phyloP scores from a whole-genome alignment of 345 rosid species.

The Aegle marmelos region DNA sequence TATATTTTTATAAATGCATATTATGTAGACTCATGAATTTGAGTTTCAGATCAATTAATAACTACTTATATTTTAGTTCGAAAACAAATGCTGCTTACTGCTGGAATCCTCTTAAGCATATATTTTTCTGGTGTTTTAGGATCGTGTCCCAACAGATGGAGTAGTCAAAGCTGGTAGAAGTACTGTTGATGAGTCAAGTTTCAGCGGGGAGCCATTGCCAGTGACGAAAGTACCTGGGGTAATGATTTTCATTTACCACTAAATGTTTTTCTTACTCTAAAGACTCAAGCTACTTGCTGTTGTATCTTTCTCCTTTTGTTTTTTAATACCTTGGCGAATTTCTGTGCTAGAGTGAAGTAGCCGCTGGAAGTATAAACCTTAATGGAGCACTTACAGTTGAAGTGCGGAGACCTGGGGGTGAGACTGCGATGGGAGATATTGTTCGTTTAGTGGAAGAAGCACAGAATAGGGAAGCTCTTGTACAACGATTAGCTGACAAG shows the following conservation, averaged over 20 bases:
- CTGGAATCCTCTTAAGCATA: conserved; percentile 10
- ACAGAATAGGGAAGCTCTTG: conserved; percentile 92
- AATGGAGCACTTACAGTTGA: conserved; percentile 91
- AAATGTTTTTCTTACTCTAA: conserved; percentile 5
- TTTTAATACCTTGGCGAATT: conserved; percentile 14
- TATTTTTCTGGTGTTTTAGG: conserved; percentile 45
- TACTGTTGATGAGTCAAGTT: conserved; percentile 87
- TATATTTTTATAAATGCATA: too few relatives aligned
- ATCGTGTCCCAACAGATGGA: conserved; percentile 94
- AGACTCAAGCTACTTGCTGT: background rate
- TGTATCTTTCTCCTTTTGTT: conserved; percentile 3
- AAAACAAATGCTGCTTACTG: background rate
- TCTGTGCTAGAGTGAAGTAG: conserved; percentile 76
- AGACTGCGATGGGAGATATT: conserved; percentile 90
- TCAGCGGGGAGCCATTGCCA: conserved; percentile 97
- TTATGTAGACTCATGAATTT: background rate
- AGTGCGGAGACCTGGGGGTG: conserved; percentile 94
- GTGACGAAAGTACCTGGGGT: conserved; percentile 91
- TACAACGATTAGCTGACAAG: conserved; percentile 94
- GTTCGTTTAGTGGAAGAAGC: conserved; percentile 97
- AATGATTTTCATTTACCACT: conserved; percentile 25
- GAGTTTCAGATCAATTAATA: background rate
- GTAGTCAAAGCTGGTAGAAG: conserved; percentile 93
- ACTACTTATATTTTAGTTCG: background rate
- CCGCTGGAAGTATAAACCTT: conserved; percentile 92